Base-by-base conservation (phyloP, 148 eudicot species). In the Nepenthes gracilis region DNA sequence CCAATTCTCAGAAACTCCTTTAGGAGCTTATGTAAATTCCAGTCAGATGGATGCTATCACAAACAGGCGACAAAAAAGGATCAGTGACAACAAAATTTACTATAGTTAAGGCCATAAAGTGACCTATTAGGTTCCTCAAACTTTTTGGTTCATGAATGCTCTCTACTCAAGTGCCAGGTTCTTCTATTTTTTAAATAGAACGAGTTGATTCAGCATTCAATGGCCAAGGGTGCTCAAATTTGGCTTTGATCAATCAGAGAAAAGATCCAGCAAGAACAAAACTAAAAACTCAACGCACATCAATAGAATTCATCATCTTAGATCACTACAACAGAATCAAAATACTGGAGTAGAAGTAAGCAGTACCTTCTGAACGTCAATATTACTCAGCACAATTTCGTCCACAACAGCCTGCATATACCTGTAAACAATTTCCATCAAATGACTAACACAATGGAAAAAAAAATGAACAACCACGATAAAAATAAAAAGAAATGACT, bases 381-480 rank as follows among this genome's bases (percentile, higher is more conserved):
- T 84, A 70, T 79, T 79, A 49, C 70, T 76, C 37, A 82, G 59
- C 65, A 89, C 67, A 53, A 84, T 76, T 79, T 93, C 97, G 51
- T 90, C 87, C 57, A 77, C 89, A 58, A 83, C 96, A 53, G 97
- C 99, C 78, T 93, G 99, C 96, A 93, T 93, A 83, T 93, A 86
- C 78, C 99, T 93, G 75, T 54, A 61, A 34, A 49, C 33, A 58
- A 74, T 35, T 23, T 55, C 49, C 62, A n/a, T 34, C 60, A 10
- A 64, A 43, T 13, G 9, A 60, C 54, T 7, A 53, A 13, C 12
- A 33, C 53, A 49, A 10, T 49, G 12, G 11, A 1, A 11, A 11
- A 8, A 40, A 40, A 40, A 40, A 40, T 3, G 3, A 49, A 49
- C 15, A n/a, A 11, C 11, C 48, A 45, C 11, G 48, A 5, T 45